Base-by-base conservation (phyloP, 805 yeast species). In the Starmerella kuoi region DNA sequence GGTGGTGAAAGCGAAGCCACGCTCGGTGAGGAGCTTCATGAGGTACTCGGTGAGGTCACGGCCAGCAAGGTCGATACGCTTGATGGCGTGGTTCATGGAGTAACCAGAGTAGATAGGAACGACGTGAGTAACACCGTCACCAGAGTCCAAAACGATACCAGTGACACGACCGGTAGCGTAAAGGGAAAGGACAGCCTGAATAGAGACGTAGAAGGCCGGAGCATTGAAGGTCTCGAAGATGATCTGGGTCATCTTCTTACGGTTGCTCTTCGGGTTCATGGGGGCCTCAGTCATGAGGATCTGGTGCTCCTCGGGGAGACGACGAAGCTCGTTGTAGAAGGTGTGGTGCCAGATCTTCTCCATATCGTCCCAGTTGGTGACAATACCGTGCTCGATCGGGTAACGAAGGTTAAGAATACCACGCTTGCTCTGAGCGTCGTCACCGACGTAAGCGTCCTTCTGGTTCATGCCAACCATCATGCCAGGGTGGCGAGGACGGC, bases 261-360 rank as follows among this genome's bases (percentile, higher is more conserved):
- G 86, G 87, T 91, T 91, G 57, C 91, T 78, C 73, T 88, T 91
- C 66, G 98, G 98, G 76, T 91, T 91, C 85, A 86, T 83, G 70
- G 98, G 98, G 55, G 98, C 98, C 78, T 91, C 98, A 56, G 98
- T 91, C 72, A 91, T 79, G 68, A 91, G 74, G 61, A 88, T 95
- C 67, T 97, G 96, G 77, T 91, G 98, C 73, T 91, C 98, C 73
- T 91, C 98, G 70, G 97, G 97, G 48, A 96, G 96, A 67, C 91
- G 96, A 75, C 97, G 85, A 72, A 91, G 81, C 74, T 91, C 98
- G 74, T 91, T 91, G 88, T 87, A 88, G 79, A 91, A 91, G 61
- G 97, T 91, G 78, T 91, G 98, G 72, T 91, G 97, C 98, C 98
- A 91, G 77, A 91, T 91, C 74, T 88, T 88, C 76, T 91, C 98